Evolutionary conservation across 768 basidiomycete species (phyloP).

Genomic region (Neoboletus magnificus): DNA sequence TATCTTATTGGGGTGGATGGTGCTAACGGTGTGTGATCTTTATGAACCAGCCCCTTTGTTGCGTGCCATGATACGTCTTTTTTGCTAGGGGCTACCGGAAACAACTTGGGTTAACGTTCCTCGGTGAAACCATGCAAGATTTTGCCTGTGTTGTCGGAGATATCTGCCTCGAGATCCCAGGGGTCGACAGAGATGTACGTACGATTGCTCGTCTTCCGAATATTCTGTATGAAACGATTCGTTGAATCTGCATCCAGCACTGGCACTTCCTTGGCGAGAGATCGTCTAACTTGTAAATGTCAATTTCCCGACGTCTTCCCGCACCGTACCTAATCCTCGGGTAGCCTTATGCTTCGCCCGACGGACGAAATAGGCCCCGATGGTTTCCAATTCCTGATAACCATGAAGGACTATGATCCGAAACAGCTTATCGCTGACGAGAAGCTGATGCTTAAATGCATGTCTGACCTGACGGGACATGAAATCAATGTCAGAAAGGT

Average conservation of each 20-base stretch:
- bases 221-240: neutral
- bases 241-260: constrained; percentile 8
- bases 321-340: neutral
- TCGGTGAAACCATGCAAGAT: constrained; percentile 36
- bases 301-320: neutral
- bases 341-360: constrained; percentile 11
- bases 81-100: constrained; percentile 36
- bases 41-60: neutral
- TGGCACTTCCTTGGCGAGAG: constrained; percentile 23
- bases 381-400: constrained; percentile 18
- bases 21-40: constrained; percentile 26
- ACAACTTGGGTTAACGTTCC: constrained; percentile 39
- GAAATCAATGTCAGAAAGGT: constrained; percentile 34
- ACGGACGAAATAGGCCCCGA: constrained; percentile 19
- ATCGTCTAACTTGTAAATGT: constrained; percentile 3
- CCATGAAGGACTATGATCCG: constrained; percentile 5
- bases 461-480: constrained; percentile 26
- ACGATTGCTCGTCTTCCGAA: neutral
- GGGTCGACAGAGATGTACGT: constrained; percentile 27
- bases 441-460: constrained; percentile 28
- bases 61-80: no score
- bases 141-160: constrained; percentile 35
- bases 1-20: constrained; percentile 44
- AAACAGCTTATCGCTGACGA: constrained; percentile 16
- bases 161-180: constrained; percentile 31